A percentile compares a stretch with the other conserved stretches of the same genome.
These are phyloP conservation scores for Kokia cookei DNA, from an alignment of 441 rosid species.

Conservation along the genomic window DNA sequence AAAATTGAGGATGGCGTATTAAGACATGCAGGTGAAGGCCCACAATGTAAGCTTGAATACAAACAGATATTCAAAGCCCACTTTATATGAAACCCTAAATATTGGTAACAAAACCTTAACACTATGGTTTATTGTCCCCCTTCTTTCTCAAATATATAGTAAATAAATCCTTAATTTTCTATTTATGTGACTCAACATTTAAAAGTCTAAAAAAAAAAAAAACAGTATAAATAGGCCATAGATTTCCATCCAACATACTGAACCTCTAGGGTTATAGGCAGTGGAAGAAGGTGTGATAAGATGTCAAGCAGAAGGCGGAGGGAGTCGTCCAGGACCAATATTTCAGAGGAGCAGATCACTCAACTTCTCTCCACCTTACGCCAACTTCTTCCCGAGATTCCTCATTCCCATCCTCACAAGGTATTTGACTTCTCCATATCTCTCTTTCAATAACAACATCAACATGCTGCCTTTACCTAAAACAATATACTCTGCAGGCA, in stretches of 20 bases:
- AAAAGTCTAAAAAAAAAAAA: too few species aligned
- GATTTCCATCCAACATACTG: not conserved
- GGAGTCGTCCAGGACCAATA: slow-evolving; percentile 51
- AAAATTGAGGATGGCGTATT: slow-evolving; percentile 34
- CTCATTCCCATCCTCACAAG: slow-evolving; percentile 68
- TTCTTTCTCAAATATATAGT: not conserved
- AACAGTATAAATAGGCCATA: not conserved
- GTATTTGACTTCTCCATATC: slow-evolving; percentile 21
- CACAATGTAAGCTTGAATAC: slow-evolving; percentile 49
- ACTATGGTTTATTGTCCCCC: not conserved
- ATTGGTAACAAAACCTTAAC: slow-evolving; percentile 24
- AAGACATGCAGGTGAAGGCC: slow-evolving; percentile 58
- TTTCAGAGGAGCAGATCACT: slow-evolving; percentile 83
- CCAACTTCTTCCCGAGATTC: slow-evolving; percentile 86
- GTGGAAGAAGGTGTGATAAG: not conserved
- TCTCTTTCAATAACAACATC: not conserved
- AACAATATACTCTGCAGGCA: slow-evolving; percentile 31
- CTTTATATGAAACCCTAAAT: slow-evolving; percentile 46
- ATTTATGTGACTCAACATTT: too few species aligned
- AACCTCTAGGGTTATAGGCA: not conserved
- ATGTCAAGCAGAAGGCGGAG: slow-evolving; percentile 86
- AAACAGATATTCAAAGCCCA: slow-evolving; percentile 50
- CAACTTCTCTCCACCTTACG: slow-evolving; percentile 75
- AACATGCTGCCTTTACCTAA: not conserved
- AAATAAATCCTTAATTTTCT: too few species aligned